Percentiles rank a stretch among this genome's conserved stretches.
These are phyloP conservation scores for Podaxis sp. DNA, from an alignment of 768 basidiomycete genomes.

Conservation along the genomic window DNA sequence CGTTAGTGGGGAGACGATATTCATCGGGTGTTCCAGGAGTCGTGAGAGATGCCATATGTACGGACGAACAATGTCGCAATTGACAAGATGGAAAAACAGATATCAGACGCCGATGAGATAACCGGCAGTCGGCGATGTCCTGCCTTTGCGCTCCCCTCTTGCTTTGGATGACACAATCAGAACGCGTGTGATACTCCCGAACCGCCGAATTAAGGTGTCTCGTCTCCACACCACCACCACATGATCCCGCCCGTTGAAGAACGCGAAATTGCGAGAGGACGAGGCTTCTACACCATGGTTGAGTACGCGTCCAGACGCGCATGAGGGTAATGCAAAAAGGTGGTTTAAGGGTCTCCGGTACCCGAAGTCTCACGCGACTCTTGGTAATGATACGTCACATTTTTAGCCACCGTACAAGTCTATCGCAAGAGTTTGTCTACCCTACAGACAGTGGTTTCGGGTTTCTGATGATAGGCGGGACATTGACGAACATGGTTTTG, in stretches of 20 bases:
- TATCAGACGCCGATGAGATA: constrained; percentile 2
- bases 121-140: constrained; percentile 5
- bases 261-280: neutral
- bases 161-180: constrained; percentile 9
- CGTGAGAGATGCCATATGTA: constrained; percentile 26
- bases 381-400: neutral
- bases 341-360: neutral
- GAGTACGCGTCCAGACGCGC: constrained; percentile 10
- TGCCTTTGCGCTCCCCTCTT: neutral
- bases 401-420: neutral
- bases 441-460: neutral
- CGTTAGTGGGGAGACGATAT: constrained; percentile 64
- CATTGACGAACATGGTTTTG: constrained; percentile 34
- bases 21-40: constrained; percentile 27
- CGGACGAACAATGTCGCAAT: neutral
- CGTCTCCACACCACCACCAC: constrained; percentile 1
- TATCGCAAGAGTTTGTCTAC: neutral
- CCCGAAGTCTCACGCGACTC: constrained; percentile 5
- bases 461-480: constrained; percentile 22
- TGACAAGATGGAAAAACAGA: neutral
- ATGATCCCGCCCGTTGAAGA: neutral
- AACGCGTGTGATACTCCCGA: constrained; percentile 3
- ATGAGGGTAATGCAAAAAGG: constrained; percentile 6
- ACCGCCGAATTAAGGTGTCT: constrained; percentile 1
- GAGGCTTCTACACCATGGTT: constrained; percentile 13